Conservation (phyloP, 441 rosid genomes). For the Populus hybrid region DNA sequence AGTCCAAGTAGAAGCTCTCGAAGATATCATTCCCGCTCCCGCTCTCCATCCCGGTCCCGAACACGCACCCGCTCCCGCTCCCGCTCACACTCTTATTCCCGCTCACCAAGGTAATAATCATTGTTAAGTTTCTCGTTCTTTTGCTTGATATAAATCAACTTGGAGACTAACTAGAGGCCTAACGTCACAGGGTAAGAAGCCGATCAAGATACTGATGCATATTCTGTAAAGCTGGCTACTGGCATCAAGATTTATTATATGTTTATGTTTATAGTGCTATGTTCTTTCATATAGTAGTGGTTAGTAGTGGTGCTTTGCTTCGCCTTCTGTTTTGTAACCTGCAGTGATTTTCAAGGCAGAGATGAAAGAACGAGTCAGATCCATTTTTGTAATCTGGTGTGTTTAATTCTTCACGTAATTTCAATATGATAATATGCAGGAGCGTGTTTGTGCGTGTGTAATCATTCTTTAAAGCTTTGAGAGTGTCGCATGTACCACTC, state of each 20-base stretch:
- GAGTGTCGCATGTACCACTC: neutral
- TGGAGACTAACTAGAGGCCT: conserved; percentile 9
- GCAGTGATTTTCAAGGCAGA: neutral
- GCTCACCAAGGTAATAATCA: conserved; percentile 62
- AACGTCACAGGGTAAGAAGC: conserved; percentile 58
- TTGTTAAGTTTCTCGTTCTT: neutral
- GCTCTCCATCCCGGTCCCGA: conserved; percentile 44
- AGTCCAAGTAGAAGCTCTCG: conserved; percentile 59
- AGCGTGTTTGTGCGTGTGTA: neutral
- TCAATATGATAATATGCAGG: neutral
- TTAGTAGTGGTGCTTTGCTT: neutral
- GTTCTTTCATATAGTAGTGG: neutral
- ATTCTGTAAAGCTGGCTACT: neutral
- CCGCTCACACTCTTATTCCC: conserved; percentile 27
- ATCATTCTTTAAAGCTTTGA: neutral
- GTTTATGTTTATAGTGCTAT: neutral
- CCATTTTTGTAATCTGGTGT: neutral
- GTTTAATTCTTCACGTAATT: neutral
- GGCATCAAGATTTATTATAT: neutral
- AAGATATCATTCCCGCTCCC: conserved; percentile 48
- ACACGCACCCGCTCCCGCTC: conserved; percentile 30
- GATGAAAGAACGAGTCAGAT: neutral
- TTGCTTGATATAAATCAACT: neutral
- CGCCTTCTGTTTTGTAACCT: neutral
- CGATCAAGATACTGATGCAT: conserved; percentile 52